Evolutionary conservation across 768 basidiomycete genomes (phyloP), one percentile per base, ranked within the genome.

Genomic region (Gautieria morchelliformis): DNA sequence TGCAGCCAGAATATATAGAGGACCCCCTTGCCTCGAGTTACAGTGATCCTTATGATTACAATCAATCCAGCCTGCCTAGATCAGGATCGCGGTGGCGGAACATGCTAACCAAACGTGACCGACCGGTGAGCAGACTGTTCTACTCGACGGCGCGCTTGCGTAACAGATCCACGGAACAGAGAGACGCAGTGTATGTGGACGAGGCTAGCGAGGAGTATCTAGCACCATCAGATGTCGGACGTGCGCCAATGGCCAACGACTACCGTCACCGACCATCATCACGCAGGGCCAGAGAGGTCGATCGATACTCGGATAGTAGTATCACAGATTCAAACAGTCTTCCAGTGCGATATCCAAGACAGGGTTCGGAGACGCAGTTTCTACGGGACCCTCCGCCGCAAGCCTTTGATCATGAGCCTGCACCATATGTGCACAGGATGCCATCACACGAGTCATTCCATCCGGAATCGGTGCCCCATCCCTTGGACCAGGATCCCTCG

Each of bases 1-100:
- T 24, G 41, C 53, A 30, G 15, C 53, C 53, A 12, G 41, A 14
- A 8, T 55, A 55, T 46, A 6, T 24, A 2, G 41, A 55, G n/a
- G 27, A 42, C 2, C 41, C 19, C 27, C 32, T 1, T 14, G 33
- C 20, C 33, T 52, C 35, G 11, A 22, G 51, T 7, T 52, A 35
- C 17, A 37, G 35, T 9, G 51, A 57, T 35, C 3, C 32, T 10
- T 55, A 33, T 39, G 24, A 53, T 11, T 55, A 57, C 50, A 27
- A 22, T 27, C 53, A 46, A 32, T 45, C 53, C n/a, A 44, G n/a
- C 30, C 20, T 20, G n/a, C 46, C 56, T 19, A 49, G 56, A 4
- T 37, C 32, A 11, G 46, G 45, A 17, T 57, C 56, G 17, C 56
- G 48, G 47, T 48, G 56, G 46, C 30, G 48, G 7, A 57, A 39